These are phyloP conservation scores for Ambrosia artemisiifolia DNA, from an alignment of 129 eudicot genomes.

Conservation along the genomic window DNA sequence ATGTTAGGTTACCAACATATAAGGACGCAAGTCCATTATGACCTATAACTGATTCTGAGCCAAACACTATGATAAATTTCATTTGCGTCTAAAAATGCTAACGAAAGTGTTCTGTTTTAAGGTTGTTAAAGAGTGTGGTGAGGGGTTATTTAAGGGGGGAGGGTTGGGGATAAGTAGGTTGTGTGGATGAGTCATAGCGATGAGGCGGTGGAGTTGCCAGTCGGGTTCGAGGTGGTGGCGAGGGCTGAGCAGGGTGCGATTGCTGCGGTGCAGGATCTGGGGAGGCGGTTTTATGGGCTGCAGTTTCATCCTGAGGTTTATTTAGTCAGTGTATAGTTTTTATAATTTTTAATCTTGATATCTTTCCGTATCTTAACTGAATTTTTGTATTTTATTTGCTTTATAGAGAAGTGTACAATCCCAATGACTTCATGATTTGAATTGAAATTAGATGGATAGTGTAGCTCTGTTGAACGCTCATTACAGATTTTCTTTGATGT, in stretches of 20 bases:
- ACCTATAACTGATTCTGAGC: too few relatives aligned
- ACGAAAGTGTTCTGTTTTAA: conserved; percentile 20
- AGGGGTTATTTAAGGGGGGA: conserved; percentile 44
- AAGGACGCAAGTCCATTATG: too few relatives aligned
- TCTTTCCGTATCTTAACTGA: too few relatives aligned
- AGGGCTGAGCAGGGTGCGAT: conserved; percentile 69
- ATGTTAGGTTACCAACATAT: too few relatives aligned
- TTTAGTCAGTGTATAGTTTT: not conserved
- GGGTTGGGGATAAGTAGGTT: conserved; percentile 63
- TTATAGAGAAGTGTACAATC: too few relatives aligned
- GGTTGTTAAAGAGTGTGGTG: conserved; percentile 41
- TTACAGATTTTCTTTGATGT: too few relatives aligned
- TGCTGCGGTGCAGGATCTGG: conserved; percentile 64
- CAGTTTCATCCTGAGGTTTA: conserved; percentile 94
- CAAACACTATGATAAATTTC: too few relatives aligned
- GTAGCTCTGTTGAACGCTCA: too few relatives aligned
- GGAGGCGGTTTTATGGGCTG: conserved; percentile 68
- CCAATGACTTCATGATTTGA: too few relatives aligned
- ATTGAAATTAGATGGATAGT: too few relatives aligned
- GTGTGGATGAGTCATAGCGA: conserved; percentile 99
- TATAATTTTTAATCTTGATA: not conserved
- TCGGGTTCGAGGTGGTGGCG: conserved; percentile 80
- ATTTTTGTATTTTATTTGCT: too few relatives aligned
- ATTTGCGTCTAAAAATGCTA: too few relatives aligned
- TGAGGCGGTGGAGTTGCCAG: conserved; percentile 71